phyloP scores from a whole-genome alignment of 345 rosid species.

The Ricinus communis region DNA sequence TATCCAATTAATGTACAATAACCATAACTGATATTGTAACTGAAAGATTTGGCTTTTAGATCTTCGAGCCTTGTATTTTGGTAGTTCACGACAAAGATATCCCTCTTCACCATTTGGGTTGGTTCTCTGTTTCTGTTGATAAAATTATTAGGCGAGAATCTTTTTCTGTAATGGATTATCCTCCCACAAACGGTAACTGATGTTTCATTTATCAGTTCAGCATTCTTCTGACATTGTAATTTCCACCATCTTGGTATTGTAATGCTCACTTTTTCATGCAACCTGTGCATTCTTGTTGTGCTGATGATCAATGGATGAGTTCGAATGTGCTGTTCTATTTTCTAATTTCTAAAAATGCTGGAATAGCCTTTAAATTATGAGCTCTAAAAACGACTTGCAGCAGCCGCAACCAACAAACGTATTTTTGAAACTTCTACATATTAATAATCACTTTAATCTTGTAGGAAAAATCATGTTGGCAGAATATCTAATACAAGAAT shows the following conservation, averaged over 20 bases:
- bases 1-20: slow-evolving; percentile 57
- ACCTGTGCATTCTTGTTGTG: not conserved
- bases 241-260: not conserved
- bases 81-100: slow-evolving; percentile 10
- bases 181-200: slow-evolving; percentile 17
- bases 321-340: not conserved
- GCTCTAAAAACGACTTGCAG: not conserved
- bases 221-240: not conserved
- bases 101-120: slow-evolving; percentile 20
- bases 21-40: slow-evolving; percentile 49
- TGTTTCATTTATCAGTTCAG: slow-evolving; percentile 7
- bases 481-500: slow-evolving; percentile 4
- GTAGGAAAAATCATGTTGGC: slow-evolving; percentile 3
- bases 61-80: slow-evolving; percentile 31
- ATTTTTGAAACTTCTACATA: not conserved
- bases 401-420: too few relatives aligned
- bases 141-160: not conserved
- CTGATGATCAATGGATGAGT: not conserved
- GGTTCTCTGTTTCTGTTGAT: slow-evolving; percentile 24
- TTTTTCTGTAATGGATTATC: slow-evolving; percentile 20
- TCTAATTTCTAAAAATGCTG: not conserved
- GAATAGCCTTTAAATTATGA: not conserved
- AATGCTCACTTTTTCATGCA: not conserved
- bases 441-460: slow-evolving; percentile 1
- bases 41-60: slow-evolving; percentile 34